Evolutionary conservation across 352 stramenopile genomes (phyloP).

Genomic region (Phytopythium aichiense): DNA sequence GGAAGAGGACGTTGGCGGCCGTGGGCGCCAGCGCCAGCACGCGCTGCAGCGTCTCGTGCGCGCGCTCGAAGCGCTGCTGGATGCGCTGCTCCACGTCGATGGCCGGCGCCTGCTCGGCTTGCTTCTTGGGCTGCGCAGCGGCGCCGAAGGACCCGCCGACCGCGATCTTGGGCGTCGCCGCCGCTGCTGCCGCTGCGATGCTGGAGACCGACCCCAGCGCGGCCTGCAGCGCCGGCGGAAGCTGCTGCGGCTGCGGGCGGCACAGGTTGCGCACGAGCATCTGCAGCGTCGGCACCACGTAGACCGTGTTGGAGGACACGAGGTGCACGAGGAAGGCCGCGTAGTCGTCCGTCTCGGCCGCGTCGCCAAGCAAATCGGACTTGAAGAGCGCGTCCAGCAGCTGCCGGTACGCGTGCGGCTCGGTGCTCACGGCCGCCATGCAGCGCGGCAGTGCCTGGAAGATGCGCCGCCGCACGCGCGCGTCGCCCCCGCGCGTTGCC

Average conservation of each 20-base stretch:
- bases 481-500: slow-evolving; percentile 28
- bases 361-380: slow-evolving; percentile 61
- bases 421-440: slow-evolving; percentile 70
- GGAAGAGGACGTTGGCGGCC: slow-evolving; percentile 74
- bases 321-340: slow-evolving; percentile 68
- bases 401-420: slow-evolving; percentile 61
- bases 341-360: slow-evolving; percentile 62
- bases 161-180: slow-evolving; percentile 22
- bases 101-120: slow-evolving; percentile 6
- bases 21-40: slow-evolving; percentile 72
- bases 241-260: slow-evolving; percentile 41
- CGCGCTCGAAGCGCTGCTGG: slow-evolving; percentile 48
- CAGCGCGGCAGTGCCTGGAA: slow-evolving; percentile 67
- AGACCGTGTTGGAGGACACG: slow-evolving; percentile 81
- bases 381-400: slow-evolving; percentile 82
- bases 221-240: slow-evolving; percentile 31
- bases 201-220: slow-evolving; percentile 5
- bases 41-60: slow-evolving; percentile 56
- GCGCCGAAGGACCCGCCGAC: slow-evolving; percentile 44
- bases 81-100: slow-evolving; percentile 51
- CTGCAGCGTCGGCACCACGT: slow-evolving; percentile 74
- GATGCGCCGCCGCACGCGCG: slow-evolving; percentile 61
- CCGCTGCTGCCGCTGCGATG: not conserved
- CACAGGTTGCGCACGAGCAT: slow-evolving; percentile 80
- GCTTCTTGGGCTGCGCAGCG: slow-evolving; percentile 9